These are phyloP conservation scores for Penicillium antarcticum DNA, from an alignment of 495 filamentous ascomycete species.

Conservation along the genomic window DNA sequence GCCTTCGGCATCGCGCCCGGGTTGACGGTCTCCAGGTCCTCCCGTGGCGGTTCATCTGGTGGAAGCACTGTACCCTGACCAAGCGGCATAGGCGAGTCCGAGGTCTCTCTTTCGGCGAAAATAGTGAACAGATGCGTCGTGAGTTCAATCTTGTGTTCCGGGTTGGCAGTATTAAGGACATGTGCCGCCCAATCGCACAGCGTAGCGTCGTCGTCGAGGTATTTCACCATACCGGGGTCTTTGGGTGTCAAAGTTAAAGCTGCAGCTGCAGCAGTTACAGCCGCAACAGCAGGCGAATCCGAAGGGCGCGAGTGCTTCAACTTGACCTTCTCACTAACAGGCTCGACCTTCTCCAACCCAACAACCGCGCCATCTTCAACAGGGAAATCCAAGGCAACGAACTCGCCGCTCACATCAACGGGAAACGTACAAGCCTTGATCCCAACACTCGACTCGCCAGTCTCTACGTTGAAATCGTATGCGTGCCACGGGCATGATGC, in stretches of 20 bases:
- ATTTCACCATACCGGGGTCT: conserved; percentile 21
- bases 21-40: conserved; percentile 38
- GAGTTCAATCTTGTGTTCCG: conserved; percentile 53
- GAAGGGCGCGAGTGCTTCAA: conserved; percentile 37
- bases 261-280: not conserved
- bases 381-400: conserved; percentile 32
- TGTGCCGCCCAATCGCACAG: conserved; percentile 52
- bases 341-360: conserved; percentile 33
- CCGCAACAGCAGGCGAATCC: conserved; percentile 7
- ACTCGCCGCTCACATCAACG: conserved; percentile 37
- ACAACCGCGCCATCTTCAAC: conserved; percentile 17
- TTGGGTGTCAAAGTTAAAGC: conserved; percentile 1
- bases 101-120: conserved; percentile 39
- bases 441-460: conserved; percentile 51
- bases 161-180: conserved; percentile 47
- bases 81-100: conserved; percentile 43
- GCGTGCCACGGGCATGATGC: conserved; percentile 56
- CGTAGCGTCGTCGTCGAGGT: conserved; percentile 43
- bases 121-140: conserved; percentile 45
- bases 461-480: conserved; percentile 56
- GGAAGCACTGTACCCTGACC: conserved; percentile 34
- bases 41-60: conserved; percentile 45
- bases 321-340: conserved; percentile 50
- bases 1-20: conserved; percentile 42
- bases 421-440: conserved; percentile 53